phyloP scores from a whole-genome alignment of 352 stramenopile genomes.

The Phytophthora constricta region DNA sequence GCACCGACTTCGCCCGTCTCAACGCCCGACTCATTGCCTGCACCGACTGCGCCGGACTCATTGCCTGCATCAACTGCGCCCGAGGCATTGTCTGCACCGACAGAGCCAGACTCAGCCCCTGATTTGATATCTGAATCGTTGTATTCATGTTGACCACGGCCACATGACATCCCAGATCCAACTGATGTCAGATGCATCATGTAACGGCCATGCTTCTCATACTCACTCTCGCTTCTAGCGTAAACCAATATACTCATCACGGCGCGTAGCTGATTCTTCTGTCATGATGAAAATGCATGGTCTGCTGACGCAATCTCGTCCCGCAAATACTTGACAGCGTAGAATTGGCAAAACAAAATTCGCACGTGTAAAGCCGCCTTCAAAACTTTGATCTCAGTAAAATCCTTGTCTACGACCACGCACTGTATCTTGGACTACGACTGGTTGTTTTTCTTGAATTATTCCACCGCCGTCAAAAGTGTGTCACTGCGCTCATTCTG shows the following conservation, averaged over 20 bases:
- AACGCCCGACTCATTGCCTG: too few species aligned
- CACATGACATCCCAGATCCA: too few species aligned
- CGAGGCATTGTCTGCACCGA: too few species aligned
- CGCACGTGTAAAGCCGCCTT: conserved; percentile 15
- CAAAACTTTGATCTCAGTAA: conserved; percentile 31
- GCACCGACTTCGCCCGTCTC: too few species aligned
- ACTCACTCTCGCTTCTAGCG: conserved; percentile 10
- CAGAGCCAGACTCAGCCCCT: too few species aligned
- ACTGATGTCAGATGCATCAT: conserved; percentile 1
- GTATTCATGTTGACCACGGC: too few species aligned
- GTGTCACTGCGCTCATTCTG: conserved; percentile 27
- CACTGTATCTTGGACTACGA: conserved; percentile 15
- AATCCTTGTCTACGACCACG: conserved; percentile 40
- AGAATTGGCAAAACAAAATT: conserved; percentile 38
- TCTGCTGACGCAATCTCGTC: conserved; percentile 16
- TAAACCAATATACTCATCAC: conserved; percentile 23
- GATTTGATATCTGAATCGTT: too few species aligned
- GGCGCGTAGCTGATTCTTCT: conserved; percentile 24
- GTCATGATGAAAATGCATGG: conserved; percentile 21
- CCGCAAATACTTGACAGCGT: conserved; percentile 28
- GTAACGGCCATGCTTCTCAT: conserved; percentile 10
- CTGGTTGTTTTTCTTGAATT: conserved; percentile 34
- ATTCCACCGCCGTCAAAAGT: conserved; percentile 16
- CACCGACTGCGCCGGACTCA: too few species aligned
- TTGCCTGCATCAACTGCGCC: too few species aligned